Evolutionary conservation across 2,329 filamentous ascomycete genomes (phyloP).

Genomic region (Chaetomium sp.): DNA sequence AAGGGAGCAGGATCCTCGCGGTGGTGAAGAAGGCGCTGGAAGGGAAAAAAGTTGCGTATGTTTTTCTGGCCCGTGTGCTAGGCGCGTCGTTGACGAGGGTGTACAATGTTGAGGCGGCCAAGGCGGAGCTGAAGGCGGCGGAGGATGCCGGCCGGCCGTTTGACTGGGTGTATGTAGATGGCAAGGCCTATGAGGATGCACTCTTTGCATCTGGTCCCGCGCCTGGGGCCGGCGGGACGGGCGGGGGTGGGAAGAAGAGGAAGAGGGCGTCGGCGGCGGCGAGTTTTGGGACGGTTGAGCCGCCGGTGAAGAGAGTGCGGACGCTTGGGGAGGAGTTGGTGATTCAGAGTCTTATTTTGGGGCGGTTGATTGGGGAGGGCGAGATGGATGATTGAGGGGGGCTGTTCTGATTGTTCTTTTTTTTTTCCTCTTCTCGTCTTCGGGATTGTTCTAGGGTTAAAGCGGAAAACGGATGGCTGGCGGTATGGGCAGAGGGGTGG

Average conservation of each 20-base stretch:
- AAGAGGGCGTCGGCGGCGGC: slow-evolving; percentile 30
- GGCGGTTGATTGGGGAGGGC: slow-evolving; percentile 62
- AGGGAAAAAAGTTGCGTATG: slow-evolving; percentile 62
- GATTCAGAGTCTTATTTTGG: slow-evolving; percentile 86
- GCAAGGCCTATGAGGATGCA: slow-evolving; percentile 38
- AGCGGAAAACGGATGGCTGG: neutral
- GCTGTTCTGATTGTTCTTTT: neutral
- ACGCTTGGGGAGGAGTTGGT: slow-evolving; percentile 81
- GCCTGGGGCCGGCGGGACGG: no score
- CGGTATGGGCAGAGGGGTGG: neutral
- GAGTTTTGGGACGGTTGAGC: slow-evolving; percentile 19
- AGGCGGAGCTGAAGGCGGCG: slow-evolving; percentile 47
- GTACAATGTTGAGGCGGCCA: slow-evolving; percentile 58
- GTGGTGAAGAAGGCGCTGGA: slow-evolving; percentile 56
- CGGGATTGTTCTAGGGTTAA: neutral
- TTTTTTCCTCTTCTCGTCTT: neutral
- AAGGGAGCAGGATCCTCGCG: slow-evolving; percentile 61
- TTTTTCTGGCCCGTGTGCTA: slow-evolving; percentile 73
- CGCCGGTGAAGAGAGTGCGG: slow-evolving; percentile 47
- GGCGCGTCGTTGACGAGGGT: slow-evolving; percentile 67
- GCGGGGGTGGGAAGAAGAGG: slow-evolving; percentile 21
- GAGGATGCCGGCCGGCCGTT: slow-evolving; percentile 46
- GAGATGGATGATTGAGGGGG: slow-evolving; percentile 31
- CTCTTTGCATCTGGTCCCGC: slow-evolving; percentile 23
- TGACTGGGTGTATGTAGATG: slow-evolving; percentile 76